Evolutionary conservation across 768 basidiomycete species (phyloP).

Genomic region (Dictyophora rubrovolvata): DNA sequence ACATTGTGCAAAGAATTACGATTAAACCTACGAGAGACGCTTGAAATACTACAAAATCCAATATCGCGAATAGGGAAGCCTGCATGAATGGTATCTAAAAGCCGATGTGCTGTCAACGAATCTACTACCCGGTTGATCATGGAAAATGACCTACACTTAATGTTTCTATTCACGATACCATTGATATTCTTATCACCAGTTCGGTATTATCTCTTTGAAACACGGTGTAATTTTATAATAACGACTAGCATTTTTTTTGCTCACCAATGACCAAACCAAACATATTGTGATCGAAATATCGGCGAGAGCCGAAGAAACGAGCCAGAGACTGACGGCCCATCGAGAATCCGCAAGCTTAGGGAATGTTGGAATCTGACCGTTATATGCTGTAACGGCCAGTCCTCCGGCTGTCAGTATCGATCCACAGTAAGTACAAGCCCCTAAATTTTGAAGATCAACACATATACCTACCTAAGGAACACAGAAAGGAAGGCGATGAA

Average conservation of each 20-base stretch:
- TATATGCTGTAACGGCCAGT: slow-evolving; percentile 24
- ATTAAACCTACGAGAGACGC: slow-evolving; percentile 3
- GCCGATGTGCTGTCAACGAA: too few relatives aligned
- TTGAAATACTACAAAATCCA: slow-evolving; percentile 26
- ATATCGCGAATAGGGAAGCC: slow-evolving; percentile 26
- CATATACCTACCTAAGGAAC: not conserved
- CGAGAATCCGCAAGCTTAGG: slow-evolving; percentile 24
- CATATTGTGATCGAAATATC: slow-evolving; percentile 38
- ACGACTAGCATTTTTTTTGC: too few relatives aligned
- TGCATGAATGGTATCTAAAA: slow-evolving; percentile 6
- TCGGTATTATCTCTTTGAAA: slow-evolving; percentile 23
- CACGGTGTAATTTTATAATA: not conserved
- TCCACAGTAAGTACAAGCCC: not conserved
- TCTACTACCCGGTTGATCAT: not conserved
- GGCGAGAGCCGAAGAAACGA: slow-evolving; percentile 32
- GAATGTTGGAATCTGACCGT: slow-evolving; percentile 25
- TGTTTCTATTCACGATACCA: slow-evolving; percentile 26
- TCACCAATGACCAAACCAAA: slow-evolving; percentile 34
- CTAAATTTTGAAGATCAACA: not conserved
- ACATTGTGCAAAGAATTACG: too few relatives aligned
- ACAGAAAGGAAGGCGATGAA: slow-evolving; percentile 12
- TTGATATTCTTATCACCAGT: slow-evolving; percentile 29
- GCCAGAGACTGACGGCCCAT: slow-evolving; percentile 32
- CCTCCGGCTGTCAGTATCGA: slow-evolving; percentile 23
- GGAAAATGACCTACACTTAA: slow-evolving; percentile 18